These are phyloP conservation scores for Aristolochia fimbriata DNA, from an alignment of 164 flowering plant species.

Conservation along the genomic window DNA sequence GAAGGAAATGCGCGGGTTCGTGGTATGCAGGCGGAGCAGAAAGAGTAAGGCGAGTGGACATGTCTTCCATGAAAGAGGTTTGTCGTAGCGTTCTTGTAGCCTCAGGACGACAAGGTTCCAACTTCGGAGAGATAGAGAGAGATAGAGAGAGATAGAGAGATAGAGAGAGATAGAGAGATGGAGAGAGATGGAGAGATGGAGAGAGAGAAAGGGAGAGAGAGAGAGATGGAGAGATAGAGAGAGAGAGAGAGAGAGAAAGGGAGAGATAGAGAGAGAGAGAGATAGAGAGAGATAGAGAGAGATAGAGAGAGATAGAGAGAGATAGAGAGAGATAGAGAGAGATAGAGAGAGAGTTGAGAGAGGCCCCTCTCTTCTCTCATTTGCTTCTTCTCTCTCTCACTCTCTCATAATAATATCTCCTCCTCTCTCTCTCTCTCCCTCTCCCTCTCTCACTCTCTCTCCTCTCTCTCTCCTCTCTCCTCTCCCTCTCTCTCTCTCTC, in stretches of 20 bases:
- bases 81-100: constrained; percentile 9
- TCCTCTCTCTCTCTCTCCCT: no score
- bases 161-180: background rate
- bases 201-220: no score
- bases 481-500: no score
- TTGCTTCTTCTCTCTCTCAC: background rate
- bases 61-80: constrained; percentile 7
- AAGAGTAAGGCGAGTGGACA: background rate
- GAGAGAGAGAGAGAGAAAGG: constrained; percentile 5
- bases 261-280: background rate
- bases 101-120: no score
- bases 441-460: background rate
- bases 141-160: background rate
- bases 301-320: no score
- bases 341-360: background rate
- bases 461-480: background rate
- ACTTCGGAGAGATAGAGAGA: constrained; percentile 1
- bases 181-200: no score
- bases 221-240: no score
- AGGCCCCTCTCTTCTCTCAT: background rate
- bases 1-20: background rate
- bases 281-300: background rate
- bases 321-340: constrained; percentile 3
- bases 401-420: background rate
- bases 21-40: constrained; percentile 2